phyloP scores from a whole-genome alignment of 2,329 filamentous ascomycete genomes.

The Trichoderma sp. region DNA sequence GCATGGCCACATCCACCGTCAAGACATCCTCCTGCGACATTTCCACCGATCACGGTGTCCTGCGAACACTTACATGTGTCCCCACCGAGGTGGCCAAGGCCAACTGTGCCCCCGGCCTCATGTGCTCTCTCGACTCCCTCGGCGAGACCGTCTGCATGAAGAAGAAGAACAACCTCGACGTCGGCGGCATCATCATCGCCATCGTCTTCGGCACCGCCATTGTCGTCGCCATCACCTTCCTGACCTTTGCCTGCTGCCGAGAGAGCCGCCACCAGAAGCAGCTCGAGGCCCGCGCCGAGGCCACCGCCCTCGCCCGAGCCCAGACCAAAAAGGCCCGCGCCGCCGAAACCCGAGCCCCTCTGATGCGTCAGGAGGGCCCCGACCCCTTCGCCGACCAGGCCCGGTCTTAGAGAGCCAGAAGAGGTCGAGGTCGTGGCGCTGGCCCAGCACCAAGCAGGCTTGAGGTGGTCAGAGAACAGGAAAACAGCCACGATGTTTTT shows the following conservation, averaged over 20 bases:
- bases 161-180: conserved; percentile 38
- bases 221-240: conserved; percentile 36
- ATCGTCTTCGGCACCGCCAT: conserved; percentile 45
- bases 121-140: conserved; percentile 42
- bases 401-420: conserved; percentile 29
- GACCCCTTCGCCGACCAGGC: conserved; percentile 40
- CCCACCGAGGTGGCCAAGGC: conserved; percentile 34
- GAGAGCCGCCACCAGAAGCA: conserved; percentile 46
- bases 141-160: conserved; percentile 42
- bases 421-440: not conserved
- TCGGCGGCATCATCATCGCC: conserved; percentile 47
- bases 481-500: not conserved
- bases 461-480: conserved; percentile 1
- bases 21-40: conserved; percentile 40
- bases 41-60: conserved; percentile 36
- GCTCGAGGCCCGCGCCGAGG: conserved; percentile 46
- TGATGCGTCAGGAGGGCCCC: conserved; percentile 33
- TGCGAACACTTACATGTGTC: conserved; percentile 40
- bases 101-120: conserved; percentile 42
- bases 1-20: conserved; percentile 37
- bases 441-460: conserved; percentile 15
- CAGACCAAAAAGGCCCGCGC: conserved; percentile 44
- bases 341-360: conserved; percentile 34
- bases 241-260: conserved; percentile 52
- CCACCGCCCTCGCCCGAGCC: conserved; percentile 49